Evolutionary conservation across 257 asterid species (phyloP).

Genomic region (Nicotiana attenuata): DNA sequence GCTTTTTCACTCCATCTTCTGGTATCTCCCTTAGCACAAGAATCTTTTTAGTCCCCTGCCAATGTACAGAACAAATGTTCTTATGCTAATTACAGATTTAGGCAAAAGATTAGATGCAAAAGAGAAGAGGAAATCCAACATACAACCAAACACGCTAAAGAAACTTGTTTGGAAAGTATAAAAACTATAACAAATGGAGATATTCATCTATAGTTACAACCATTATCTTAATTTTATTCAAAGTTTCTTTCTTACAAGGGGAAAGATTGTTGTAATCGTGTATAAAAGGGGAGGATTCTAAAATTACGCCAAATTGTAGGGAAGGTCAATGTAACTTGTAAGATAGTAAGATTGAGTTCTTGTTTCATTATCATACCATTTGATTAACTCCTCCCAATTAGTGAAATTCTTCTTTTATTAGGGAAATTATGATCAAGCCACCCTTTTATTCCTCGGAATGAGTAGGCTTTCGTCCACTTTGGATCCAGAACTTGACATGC

Average conservation of each 20-base stretch:
- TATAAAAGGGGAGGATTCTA: background rate
- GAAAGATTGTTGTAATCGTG: background rate
- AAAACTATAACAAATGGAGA: background rate
- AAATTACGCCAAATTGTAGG: background rate
- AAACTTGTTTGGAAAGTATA: background rate
- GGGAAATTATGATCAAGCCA: background rate
- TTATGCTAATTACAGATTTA: background rate
- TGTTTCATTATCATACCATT: background rate
- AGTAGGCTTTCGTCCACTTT: background rate
- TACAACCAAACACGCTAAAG: background rate
- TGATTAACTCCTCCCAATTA: background rate
- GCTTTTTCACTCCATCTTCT: conserved; percentile 63
- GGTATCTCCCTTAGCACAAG: conserved; percentile 86
- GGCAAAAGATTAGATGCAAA: background rate
- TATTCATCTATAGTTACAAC: background rate
- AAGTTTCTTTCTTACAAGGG: background rate
- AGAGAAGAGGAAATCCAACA: background rate
- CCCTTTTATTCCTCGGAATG: background rate
- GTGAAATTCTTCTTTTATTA: background rate
- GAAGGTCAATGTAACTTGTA: background rate
- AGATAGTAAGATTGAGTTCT: background rate
- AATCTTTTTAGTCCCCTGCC: conserved; percentile 68
- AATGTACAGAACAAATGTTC: conserved; percentile 2
- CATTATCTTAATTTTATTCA: background rate
- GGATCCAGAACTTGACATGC: no score